Evolutionary conservation across 768 basidiomycete species (phyloP).

Genomic region (Rhizopogon salebrosus): DNA sequence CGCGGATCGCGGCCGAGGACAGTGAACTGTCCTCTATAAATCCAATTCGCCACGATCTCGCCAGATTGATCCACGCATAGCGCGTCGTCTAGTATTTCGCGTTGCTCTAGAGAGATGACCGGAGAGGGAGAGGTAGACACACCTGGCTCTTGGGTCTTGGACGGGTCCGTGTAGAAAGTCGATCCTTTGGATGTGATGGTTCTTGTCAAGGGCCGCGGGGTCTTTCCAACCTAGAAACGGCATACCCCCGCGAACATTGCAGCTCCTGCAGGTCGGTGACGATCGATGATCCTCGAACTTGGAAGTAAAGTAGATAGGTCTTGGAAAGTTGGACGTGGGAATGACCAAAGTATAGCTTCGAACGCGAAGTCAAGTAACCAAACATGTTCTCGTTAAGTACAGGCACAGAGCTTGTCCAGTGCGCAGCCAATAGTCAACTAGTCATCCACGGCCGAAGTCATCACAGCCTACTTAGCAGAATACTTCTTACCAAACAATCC

Average conservation of each 20-base stretch:
- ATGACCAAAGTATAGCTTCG: no score
- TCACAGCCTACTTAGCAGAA: no score
- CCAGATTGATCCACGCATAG: slow-evolving; percentile 94
- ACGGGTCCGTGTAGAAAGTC: slow-evolving; percentile 40
- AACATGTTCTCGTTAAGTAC: no score
- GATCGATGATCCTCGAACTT: neutral
- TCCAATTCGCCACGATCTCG: slow-evolving; percentile 93
- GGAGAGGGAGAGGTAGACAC: slow-evolving; percentile 59
- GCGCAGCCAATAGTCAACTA: no score
- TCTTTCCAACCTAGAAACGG: neutral
- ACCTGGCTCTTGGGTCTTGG: slow-evolving; percentile 31
- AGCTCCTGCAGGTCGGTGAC: neutral
- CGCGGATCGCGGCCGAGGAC: slow-evolving; percentile 58
- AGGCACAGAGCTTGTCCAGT: no score
- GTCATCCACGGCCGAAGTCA: no score
- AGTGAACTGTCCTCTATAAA: slow-evolving; percentile 83
- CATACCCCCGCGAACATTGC: neutral
- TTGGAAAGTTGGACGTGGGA: neutral
- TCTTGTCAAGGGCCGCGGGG: neutral
- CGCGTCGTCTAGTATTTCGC: slow-evolving; percentile 52
- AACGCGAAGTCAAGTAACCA: no score
- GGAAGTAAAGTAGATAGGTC: no score
- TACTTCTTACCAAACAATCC: slow-evolving; percentile 40
- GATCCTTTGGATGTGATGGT: slow-evolving; percentile 32
- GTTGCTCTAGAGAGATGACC: slow-evolving; percentile 44